A percentile compares a stretch with the other conserved stretches of the same genome.
These are phyloP conservation scores for Globisporangium ultimum DNA, from an alignment of 352 stramenopile genomes.

Conservation along the genomic window DNA sequence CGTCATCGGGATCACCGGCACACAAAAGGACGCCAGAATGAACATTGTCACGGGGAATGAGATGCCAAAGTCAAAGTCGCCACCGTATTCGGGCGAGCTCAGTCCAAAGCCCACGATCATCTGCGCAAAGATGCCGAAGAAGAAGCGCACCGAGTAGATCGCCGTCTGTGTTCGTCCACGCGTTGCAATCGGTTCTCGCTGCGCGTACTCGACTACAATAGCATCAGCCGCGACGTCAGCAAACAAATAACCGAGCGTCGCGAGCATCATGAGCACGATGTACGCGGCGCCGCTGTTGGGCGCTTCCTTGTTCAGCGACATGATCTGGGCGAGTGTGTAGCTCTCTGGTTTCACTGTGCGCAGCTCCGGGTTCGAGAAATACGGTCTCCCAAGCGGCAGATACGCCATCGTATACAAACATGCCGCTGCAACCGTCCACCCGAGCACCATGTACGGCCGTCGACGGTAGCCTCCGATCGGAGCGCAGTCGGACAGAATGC, in stretches of 20 bases:
- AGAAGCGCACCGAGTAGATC: conserved; percentile 37
- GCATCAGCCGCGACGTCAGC: conserved; percentile 47
- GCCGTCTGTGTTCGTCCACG: conserved; percentile 46
- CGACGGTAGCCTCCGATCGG: conserved; percentile 51
- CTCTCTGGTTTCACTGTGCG: conserved; percentile 25
- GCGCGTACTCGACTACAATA: conserved; percentile 49
- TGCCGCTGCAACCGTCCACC: conserved; percentile 33
- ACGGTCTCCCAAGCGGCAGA: conserved; percentile 31
- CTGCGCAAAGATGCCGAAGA: conserved; percentile 36
- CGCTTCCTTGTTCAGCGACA: conserved; percentile 30
- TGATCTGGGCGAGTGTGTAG: conserved; percentile 22
- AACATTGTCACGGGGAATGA: conserved; percentile 34
- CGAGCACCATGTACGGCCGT: conserved; percentile 53
- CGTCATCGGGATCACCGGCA: conserved; percentile 39
- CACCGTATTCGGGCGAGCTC: conserved; percentile 38
- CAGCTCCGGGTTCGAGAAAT: conserved; percentile 30
- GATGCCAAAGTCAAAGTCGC: conserved; percentile 40
- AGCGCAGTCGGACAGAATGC: conserved; percentile 44
- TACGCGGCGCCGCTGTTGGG: conserved; percentile 30
- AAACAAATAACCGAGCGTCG: conserved; percentile 42
- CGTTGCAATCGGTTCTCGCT: conserved; percentile 40
- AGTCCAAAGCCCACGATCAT: conserved; percentile 38
- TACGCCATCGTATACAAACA: conserved; percentile 45
- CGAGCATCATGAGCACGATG: conserved; percentile 43
- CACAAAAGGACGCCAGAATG: conserved; percentile 23